phyloP scores from a whole-genome alignment of 1,284 basidiomycete species.

The Ganoderma meredithae region DNA sequence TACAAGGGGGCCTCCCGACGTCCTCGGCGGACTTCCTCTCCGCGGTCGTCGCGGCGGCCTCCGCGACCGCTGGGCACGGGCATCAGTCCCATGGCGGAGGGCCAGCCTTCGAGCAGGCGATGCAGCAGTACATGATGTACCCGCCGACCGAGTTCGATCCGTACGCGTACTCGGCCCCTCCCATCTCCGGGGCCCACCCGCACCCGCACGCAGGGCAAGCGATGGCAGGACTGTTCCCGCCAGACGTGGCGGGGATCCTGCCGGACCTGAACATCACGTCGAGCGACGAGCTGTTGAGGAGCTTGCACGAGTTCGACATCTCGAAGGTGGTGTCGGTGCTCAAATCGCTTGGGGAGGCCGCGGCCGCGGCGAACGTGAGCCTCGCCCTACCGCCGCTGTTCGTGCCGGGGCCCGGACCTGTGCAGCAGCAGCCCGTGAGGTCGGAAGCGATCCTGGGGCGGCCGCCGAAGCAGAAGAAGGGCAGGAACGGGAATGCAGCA shows the following conservation, averaged over 20 bases:
- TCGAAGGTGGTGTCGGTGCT: slow-evolving; percentile 71
- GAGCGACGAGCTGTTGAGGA: slow-evolving; percentile 77
- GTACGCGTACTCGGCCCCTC: slow-evolving; percentile 31
- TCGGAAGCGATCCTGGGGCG: slow-evolving; percentile 47
- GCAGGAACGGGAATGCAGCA: slow-evolving; percentile 13
- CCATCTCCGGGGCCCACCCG: background rate
- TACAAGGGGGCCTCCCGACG: slow-evolving; percentile 30
- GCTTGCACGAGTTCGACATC: slow-evolving; percentile 74
- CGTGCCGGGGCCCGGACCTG: slow-evolving; percentile 36
- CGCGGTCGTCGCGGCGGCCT: slow-evolving; percentile 44
- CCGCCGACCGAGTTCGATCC: slow-evolving; percentile 32
- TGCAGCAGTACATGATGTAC: slow-evolving; percentile 35
- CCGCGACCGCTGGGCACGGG: slow-evolving; percentile 37
- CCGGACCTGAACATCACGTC: slow-evolving; percentile 60
- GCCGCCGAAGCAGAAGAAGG: slow-evolving; percentile 46
- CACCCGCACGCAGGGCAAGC: slow-evolving; percentile 22
- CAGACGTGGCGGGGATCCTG: slow-evolving; percentile 38
- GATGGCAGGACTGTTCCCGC: slow-evolving; percentile 39
- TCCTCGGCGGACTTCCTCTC: slow-evolving; percentile 63
- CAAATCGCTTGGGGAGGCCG: slow-evolving; percentile 66
- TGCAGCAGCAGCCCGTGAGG: slow-evolving; percentile 52
- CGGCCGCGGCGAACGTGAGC: slow-evolving; percentile 52
- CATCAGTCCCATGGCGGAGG: slow-evolving; percentile 17
- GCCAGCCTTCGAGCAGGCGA: slow-evolving; percentile 30
- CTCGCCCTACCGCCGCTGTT: slow-evolving; percentile 43